A percentile compares a stretch with the other conserved stretches of the same genome.
These are phyloP conservation scores for Brassica incana DNA, from an alignment of 345 rosid species.

Conservation along the genomic window DNA sequence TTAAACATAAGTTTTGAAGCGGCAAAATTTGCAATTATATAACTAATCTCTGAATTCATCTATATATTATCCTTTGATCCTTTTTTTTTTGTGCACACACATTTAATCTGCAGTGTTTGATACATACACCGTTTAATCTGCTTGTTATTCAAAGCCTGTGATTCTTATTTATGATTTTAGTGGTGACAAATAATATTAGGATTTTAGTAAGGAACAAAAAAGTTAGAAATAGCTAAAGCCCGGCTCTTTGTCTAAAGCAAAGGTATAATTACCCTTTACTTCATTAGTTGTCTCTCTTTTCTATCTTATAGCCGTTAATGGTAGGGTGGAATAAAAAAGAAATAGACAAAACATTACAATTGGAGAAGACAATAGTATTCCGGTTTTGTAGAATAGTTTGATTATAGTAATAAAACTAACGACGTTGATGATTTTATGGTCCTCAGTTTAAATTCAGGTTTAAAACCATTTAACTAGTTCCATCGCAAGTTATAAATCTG, in stretches of 20 bases:
- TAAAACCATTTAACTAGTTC: not conserved
- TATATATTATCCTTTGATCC: too few species aligned
- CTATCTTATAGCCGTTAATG: too few species aligned
- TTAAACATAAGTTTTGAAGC: too few species aligned
- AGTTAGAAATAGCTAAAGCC: constrained; percentile 32
- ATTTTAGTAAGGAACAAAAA: not conserved
- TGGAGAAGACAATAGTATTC: not conserved
- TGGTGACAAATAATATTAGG: not conserved
- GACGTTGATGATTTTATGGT: too few species aligned
- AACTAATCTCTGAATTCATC: too few species aligned
- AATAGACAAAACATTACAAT: not conserved
- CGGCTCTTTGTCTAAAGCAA: constrained; percentile 38
- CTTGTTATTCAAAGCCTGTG: too few species aligned
- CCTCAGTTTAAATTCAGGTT: not conserved
- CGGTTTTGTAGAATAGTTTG: too few species aligned
- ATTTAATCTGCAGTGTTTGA: too few species aligned
- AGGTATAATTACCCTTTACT: constrained; percentile 23
- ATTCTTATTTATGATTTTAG: not conserved
- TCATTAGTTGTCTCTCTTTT: constrained; percentile 11
- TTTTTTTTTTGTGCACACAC: too few species aligned
- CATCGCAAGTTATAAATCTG: not conserved
- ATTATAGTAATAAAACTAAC: too few species aligned
- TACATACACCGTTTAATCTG: too few species aligned
- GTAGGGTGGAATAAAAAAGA: not conserved
- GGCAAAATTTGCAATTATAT: too few species aligned